phyloP scores from a whole-genome alignment of 495 filamentous ascomycete genomes.

The Penicillium subrubescens region DNA sequence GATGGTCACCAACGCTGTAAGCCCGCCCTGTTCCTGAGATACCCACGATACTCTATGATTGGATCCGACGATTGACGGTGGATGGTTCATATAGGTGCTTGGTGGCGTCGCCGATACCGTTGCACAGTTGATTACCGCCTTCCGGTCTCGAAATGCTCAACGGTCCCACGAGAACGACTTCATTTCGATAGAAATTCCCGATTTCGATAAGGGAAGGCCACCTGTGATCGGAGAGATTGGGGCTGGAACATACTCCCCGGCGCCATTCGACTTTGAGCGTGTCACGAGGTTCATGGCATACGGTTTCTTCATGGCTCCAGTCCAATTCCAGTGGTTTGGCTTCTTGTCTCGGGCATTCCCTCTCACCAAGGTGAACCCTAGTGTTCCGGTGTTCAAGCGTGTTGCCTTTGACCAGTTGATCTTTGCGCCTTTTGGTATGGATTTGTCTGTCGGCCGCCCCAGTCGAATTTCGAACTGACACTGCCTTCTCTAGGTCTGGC shows the following conservation, averaged over 20 bases:
- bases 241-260: constrained; percentile 63
- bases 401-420: constrained; percentile 93
- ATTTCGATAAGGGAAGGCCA: constrained; percentile 82
- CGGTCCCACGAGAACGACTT: constrained; percentile 62
- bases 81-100: constrained; percentile 57
- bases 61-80: constrained; percentile 15
- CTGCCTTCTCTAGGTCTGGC: constrained; percentile 62
- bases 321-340: constrained; percentile 97
- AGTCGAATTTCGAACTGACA: constrained; percentile 15
- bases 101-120: constrained; percentile 94
- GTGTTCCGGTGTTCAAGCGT: constrained; percentile 79
- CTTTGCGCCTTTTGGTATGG: constrained; percentile 84
- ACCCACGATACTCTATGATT: not conserved
- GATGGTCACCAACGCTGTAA: constrained; percentile 96
- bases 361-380: constrained; percentile 73
- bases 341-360: constrained; percentile 85
- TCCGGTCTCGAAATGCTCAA: constrained; percentile 66
- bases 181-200: constrained; percentile 85
- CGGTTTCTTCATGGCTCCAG: constrained; percentile 90
- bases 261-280: constrained; percentile 94
- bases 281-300: constrained; percentile 94
- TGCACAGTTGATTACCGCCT: constrained; percentile 87
- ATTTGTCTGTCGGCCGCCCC: not conserved
- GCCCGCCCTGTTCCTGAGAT: constrained; percentile 23
- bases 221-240: constrained; percentile 67